A percentile compares a stretch with the other conserved stretches of the same genome.
Evolutionary conservation across 2,329 filamentous ascomycete genomes (phyloP).

Genomic region (Lecanicillium sp.): DNA sequence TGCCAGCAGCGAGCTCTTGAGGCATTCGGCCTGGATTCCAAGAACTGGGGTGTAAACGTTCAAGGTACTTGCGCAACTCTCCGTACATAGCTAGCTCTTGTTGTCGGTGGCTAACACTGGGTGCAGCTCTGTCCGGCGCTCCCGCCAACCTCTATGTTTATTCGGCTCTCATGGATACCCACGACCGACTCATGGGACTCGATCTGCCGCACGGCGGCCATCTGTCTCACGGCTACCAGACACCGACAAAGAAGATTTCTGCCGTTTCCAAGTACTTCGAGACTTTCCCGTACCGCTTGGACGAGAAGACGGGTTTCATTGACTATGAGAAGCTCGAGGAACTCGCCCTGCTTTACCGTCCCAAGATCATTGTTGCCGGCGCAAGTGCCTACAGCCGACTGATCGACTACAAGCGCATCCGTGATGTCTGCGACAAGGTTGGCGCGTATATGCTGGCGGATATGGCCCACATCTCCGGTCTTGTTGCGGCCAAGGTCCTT

Average conservation of each 20-base stretch:
- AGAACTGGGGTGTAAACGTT: constrained; percentile 95
- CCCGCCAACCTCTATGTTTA: constrained; percentile 86
- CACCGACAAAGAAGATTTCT: constrained; percentile 90
- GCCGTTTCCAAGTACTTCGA: constrained; percentile 98
- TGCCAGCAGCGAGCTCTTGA: constrained; percentile 88
- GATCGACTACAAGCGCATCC: constrained; percentile 92
- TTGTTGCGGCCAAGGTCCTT: constrained; percentile 86
- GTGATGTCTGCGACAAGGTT: constrained; percentile 81
- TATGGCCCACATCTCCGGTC: constrained; percentile 94
- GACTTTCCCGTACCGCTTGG: constrained; percentile 87
- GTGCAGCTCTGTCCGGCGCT: constrained; percentile 65
- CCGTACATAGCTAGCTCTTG: too few relatives aligned
- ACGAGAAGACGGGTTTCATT: constrained; percentile 86
- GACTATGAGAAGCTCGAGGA: constrained; percentile 91
- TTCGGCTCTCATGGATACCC: constrained; percentile 83
- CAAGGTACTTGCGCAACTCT: too few relatives aligned
- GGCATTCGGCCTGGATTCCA: constrained; percentile 73
- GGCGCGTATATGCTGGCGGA: constrained; percentile 91
- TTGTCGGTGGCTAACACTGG: constrained; percentile 1
- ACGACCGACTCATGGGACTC: constrained; percentile 94
- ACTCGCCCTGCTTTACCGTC: constrained; percentile 79
- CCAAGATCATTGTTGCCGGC: constrained; percentile 91
- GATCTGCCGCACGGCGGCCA: constrained; percentile 96
- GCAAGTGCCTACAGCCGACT: constrained; percentile 93
- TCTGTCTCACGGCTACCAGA: constrained; percentile 95